phyloP scores from a whole-genome alignment of 1,139 yeast genomes.

The Hyphopichia khmerensis region DNA sequence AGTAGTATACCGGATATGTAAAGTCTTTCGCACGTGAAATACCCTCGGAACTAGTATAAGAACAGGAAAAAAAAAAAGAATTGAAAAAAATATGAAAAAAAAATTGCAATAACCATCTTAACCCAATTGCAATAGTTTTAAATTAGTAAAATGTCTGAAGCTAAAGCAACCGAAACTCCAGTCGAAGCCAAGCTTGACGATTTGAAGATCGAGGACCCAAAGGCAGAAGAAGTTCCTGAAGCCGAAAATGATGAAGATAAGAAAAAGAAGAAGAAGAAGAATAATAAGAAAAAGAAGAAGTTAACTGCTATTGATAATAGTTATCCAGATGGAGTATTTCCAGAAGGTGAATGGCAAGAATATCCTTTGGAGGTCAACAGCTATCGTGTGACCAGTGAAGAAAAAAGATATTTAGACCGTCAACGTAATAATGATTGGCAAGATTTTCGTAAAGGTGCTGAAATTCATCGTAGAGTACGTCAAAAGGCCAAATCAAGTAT shows the following conservation, averaged over 20 bases:
- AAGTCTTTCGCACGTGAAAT: no score
- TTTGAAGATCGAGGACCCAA: constrained; percentile 10
- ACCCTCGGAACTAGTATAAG: no score
- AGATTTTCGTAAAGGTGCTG: constrained; percentile 94
- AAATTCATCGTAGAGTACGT: constrained; percentile 89
- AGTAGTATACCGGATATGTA: no score
- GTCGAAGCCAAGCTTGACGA: constrained; percentile 13
- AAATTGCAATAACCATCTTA: not conserved
- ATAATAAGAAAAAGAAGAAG: constrained; percentile 44
- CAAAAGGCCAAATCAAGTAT: constrained; percentile 71
- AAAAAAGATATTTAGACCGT: constrained; percentile 74
- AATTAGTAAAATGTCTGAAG: not conserved
- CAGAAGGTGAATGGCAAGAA: constrained; percentile 86
- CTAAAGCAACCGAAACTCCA: not conserved
- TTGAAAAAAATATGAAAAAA: no score
- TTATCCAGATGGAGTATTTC: constrained; percentile 74
- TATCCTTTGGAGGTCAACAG: constrained; percentile 71
- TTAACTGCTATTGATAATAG: constrained; percentile 60
- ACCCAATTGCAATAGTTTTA: no score
- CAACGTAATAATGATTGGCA: constrained; percentile 68
- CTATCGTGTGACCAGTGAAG: constrained; percentile 82
- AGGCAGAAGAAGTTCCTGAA: constrained; percentile 9
- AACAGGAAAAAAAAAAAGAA: no score
- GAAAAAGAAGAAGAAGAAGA: constrained; percentile 42
- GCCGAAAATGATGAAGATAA: constrained; percentile 19